Evolutionary conservation across 257 asterid species (phyloP), one percentile per base, ranked within the genome.

Genomic region (Solanum tarapatanum): DNA sequence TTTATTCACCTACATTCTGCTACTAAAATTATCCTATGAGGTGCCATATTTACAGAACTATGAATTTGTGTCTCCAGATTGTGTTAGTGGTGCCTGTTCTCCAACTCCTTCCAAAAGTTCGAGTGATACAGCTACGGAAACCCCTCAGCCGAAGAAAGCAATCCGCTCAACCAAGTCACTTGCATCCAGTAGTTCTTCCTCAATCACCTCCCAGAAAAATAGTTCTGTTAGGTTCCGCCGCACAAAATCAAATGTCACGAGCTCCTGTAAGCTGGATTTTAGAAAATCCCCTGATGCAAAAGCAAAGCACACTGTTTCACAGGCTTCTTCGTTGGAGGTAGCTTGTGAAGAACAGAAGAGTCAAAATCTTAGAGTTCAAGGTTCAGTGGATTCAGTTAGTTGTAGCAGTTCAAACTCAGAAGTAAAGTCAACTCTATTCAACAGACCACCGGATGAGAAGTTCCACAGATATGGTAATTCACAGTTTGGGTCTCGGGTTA

Each of bases 401-500:
- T 88, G 87, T 39, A 58, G 32, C 5, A 84, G 88, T 70, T 86
- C 77, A 33, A 84, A 33, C 24, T 69, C 72, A 32, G 89, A 87
- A 86, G 73, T 86, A 30, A 88, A 89, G 39, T 80, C 87, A 11
- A 32, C 48, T 69, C 89, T 82, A 16, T 88, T 86, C 51, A 79
- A 82, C 33, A 70, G 68, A 84, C 64, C 28, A 37, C 83, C 77
- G 14, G 89, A 84, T 77, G 90, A 82, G 16, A 87, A 82, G 51
- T 16, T 32, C 21, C 51, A 72, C 28, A 66, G 70, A 77, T 84
- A 77, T 66, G 86, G 89, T 41, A 87, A 87, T 37, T 62, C 68
- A 23, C 87, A 76, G 83, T 33, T 51, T 11, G 90, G 93, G 14
- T 90, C 94, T 60, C 93, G 90, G 11, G 95, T 94, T 85, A 95